Conservation (phyloP, 352 stramenopile species). For the Globisporangium parvum region DNA sequence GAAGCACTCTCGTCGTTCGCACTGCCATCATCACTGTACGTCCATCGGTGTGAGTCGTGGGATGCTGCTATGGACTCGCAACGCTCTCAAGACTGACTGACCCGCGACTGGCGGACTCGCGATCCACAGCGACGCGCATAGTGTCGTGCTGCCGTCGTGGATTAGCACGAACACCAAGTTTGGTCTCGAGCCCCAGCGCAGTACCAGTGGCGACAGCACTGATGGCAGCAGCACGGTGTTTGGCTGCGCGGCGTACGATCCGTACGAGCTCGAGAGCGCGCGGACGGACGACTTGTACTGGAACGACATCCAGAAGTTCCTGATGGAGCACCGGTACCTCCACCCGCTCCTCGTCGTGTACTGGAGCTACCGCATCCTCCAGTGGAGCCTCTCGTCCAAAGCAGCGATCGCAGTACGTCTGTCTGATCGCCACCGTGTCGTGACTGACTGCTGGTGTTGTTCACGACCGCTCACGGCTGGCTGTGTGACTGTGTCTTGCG, state of each 20-base stretch:
- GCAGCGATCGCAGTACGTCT: conserved; percentile 46
- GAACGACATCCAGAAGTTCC: conserved; percentile 73
- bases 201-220: neutral
- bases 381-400: conserved; percentile 57
- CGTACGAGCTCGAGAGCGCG: conserved; percentile 63
- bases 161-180: conserved; percentile 31
- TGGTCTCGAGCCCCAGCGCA: conserved; percentile 1
- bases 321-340: conserved; percentile 50
- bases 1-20: conserved; percentile 5
- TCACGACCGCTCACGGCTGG: neutral
- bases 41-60: neutral
- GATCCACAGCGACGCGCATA: conserved; percentile 23
- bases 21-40: conserved; percentile 7
- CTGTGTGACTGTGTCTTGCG: conserved; percentile 8
- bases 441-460: neutral
- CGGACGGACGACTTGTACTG: conserved; percentile 68
- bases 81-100: neutral
- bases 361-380: conserved; percentile 59
- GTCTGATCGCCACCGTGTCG: neutral
- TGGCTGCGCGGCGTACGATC: conserved; percentile 28
- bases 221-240: neutral
- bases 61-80: too few species aligned
- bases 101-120: neutral
- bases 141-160: conserved; percentile 32
- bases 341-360: conserved; percentile 60